Base-by-base conservation (phyloP, 2,329 filamentous ascomycete species). In the Aureobasidium sp. region DNA sequence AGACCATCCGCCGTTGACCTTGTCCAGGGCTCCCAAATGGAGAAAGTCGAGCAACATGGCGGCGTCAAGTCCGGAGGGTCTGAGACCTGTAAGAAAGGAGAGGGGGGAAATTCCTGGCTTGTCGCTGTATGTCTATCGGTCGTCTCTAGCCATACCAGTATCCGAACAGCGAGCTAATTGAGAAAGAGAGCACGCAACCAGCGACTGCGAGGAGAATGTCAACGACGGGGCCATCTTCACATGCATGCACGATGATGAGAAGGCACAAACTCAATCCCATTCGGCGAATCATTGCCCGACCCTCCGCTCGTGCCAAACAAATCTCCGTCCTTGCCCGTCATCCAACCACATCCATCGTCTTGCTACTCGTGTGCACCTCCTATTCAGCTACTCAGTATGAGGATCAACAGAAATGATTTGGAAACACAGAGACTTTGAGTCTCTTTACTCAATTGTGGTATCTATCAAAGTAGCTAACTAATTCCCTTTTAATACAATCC, bases 1-100 rank as follows among this genome's bases (percentile, higher is more conserved):
- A 50, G 91, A 96, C 92, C 93, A 97, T 65, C 74, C 74, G 64
- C 75, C 75, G 27, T 59, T 59, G 25, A 42, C 25, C 34, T 50
- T 50, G 45, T 50, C 57, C 45, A 47, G 42, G 15, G 21, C 39
- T 11, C 54, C 54, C 21, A 59, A 9, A 37, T 48, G 39, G 21
- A 59, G n/a, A 45, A 57, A 57, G 41, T 57, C 53, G 39, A 57
- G 39, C 27, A 42, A 16, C 53, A 58, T 58, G 54, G 16, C 53
- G 53, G 53, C 39, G 53, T 57, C 30, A 27, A 50, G 50, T 41
- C 15, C 36, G 37, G n/a, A 30, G 25, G 50, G 9, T 27, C 41
- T n/a, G 29, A 36, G 41, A n/a, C 21, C 34, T 21, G 39, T 36
- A 29, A 15, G 13, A 34, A 10, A 21, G 34, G 13, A 15, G 34